Evolutionary conservation across 2,329 filamentous ascomycete genomes (phyloP), one percentile per base, ranked within the genome.

Genomic region (Ilyonectria robusta): DNA sequence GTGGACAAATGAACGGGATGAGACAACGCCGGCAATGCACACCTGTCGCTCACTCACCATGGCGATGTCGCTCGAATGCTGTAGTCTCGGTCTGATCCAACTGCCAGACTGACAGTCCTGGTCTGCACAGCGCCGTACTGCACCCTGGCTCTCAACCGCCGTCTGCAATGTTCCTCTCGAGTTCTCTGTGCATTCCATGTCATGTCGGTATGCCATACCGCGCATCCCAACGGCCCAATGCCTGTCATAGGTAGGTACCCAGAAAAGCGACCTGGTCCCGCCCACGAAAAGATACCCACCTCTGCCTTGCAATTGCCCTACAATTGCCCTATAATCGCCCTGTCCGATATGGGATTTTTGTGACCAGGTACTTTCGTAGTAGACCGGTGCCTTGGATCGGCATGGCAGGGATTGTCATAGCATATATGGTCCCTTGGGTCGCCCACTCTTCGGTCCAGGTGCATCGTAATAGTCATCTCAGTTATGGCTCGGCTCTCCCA

Each of bases 351-450:
- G 33, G 50, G 44, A 59, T 65, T 56, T 44, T 44, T n/a, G 19
- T 35, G 55, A 33, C 55, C 37, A 46, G 21, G 56, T 21, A 21
- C 21, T 21, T 21, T 21, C 21, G 21, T 21, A 21, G 21, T 15
- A 29, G 31, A 40, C 50, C 44, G 68, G 53, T 66, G 62, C 60
- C 50, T 64, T 64, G 46, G 42, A 60, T 59, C 51, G 57, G 37
- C 59, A 66, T 64, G 66, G 70, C 64, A 59, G 35, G 61, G 58
- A 59, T 54, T 67, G 29, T 40, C 64, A 65, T 65, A 29, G 35
- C 50, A 64, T 54, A 40, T 54, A 44, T 23, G 35, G 58, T 48
- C 47, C 56, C 15, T 54, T 51, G 47, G 51, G 58, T 31, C 26
- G 47, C 21, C 10, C 51, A 47, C 50, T 54, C 57, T 54, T 23